Evolutionary conservation across 768 basidiomycete species (phyloP).

Genomic region (Hydnomerulius pinastri): DNA sequence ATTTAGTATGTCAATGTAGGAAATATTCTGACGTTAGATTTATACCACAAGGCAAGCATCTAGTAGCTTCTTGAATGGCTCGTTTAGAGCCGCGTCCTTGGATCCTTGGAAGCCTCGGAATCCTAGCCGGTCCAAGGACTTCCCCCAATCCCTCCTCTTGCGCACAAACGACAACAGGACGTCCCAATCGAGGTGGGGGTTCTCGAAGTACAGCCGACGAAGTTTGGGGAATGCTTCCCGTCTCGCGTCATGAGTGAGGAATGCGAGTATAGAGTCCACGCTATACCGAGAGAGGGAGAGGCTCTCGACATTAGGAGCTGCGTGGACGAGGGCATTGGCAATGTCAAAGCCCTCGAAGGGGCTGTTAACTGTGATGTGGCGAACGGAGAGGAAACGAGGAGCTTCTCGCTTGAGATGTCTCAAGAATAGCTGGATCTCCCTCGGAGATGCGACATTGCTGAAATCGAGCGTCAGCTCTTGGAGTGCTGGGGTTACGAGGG

Average conservation of each 20-base stretch:
- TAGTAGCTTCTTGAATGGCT: slow-evolving; percentile 19
- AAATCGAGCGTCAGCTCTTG: slow-evolving; percentile 29
- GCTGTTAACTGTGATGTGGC: slow-evolving; percentile 22
- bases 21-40: too few relatives aligned
- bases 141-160: slow-evolving; percentile 22
- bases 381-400: slow-evolving; percentile 27
- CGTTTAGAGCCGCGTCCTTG: slow-evolving; percentile 21
- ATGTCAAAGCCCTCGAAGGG: slow-evolving; percentile 27
- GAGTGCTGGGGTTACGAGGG: slow-evolving; percentile 23
- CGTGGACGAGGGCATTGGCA: slow-evolving; percentile 19
- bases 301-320: slow-evolving; percentile 25
- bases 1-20: too few relatives aligned
- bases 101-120: slow-evolving; percentile 25
- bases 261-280: slow-evolving; percentile 23
- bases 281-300: slow-evolving; percentile 30
- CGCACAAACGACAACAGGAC: slow-evolving; percentile 26
- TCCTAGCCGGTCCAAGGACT: slow-evolving; percentile 16
- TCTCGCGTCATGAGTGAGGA: slow-evolving; percentile 28
- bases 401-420: slow-evolving; percentile 27
- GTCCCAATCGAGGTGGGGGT: slow-evolving; percentile 32
- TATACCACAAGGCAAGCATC: slow-evolving; percentile 23
- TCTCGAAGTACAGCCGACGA: slow-evolving; percentile 16
- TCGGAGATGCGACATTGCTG: slow-evolving; percentile 21
- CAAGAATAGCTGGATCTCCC: slow-evolving; percentile 32
- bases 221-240: slow-evolving; percentile 27